Conservation (phyloP, 495 filamentous ascomycete species). For the Neurospora intermedia region DNA sequence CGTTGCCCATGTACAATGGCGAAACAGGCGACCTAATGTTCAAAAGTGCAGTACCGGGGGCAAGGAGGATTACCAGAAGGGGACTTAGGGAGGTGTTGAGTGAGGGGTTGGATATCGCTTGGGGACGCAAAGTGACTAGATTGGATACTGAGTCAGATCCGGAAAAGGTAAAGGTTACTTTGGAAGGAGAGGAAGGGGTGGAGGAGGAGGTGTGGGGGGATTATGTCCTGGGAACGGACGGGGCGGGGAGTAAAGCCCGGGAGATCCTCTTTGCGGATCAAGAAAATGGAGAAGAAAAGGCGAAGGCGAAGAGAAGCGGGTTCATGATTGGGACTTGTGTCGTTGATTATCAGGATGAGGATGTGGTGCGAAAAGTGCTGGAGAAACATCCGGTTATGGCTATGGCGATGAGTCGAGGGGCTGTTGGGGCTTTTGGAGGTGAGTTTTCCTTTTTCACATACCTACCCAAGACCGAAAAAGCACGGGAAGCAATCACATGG, state of each 20-base stretch:
- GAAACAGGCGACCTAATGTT: slow-evolving; percentile 36
- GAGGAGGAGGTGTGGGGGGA: slow-evolving; percentile 33
- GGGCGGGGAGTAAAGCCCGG: slow-evolving; percentile 31
- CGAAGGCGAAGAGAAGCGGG: slow-evolving; percentile 15
- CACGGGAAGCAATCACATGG: no score
- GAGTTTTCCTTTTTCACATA: not conserved
- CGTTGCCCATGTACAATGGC: slow-evolving; percentile 34
- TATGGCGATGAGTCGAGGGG: slow-evolving; percentile 17
- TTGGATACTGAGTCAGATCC: slow-evolving; percentile 25
- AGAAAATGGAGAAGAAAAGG: slow-evolving; percentile 17
- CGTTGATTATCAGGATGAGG: slow-evolving; percentile 17
- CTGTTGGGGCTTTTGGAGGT: slow-evolving; percentile 10
- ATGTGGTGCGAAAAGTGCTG: slow-evolving; percentile 21
- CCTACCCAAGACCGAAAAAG: no score
- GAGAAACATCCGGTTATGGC: slow-evolving; percentile 17
- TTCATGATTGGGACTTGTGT: slow-evolving; percentile 19
- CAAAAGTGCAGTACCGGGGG: slow-evolving; percentile 23
- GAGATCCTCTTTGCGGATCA: slow-evolving; percentile 20
- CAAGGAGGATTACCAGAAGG: slow-evolving; percentile 37
- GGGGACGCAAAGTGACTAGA: slow-evolving; percentile 17
- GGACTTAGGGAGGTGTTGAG: slow-evolving; percentile 22
- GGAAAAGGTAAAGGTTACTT: slow-evolving; percentile 42
- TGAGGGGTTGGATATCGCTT: slow-evolving; percentile 21
- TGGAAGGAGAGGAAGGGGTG: not conserved
- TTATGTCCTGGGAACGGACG: slow-evolving; percentile 38